A percentile compares a stretch with the other conserved stretches of the same genome.
phyloP scores from a whole-genome alignment of 768 basidiomycete genomes.

The Russula brevipes region DNA sequence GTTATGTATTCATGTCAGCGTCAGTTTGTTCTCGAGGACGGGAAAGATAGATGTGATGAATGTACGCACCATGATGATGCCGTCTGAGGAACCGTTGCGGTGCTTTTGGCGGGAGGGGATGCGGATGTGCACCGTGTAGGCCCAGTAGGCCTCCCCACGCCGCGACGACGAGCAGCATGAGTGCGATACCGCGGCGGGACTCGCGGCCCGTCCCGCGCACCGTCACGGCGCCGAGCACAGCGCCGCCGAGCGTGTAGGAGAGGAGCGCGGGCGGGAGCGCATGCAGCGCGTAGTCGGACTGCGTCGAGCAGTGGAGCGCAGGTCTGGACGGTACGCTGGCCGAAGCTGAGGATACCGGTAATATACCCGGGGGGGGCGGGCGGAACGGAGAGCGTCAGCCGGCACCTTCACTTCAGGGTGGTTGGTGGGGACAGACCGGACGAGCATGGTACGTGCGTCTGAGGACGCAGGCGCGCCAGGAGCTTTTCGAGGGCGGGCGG shows the following conservation, averaged over 20 bases:
- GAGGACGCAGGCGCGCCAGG: slow-evolving; percentile 23
- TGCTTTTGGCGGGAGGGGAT: slow-evolving; percentile 6
- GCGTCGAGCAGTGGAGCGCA: slow-evolving; percentile 17
- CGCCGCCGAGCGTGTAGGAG: slow-evolving; percentile 21
- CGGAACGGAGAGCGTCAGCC: no score
- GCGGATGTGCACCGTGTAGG: slow-evolving; percentile 8
- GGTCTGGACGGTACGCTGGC: slow-evolving; percentile 20
- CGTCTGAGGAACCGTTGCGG: neutral
- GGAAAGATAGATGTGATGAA: neutral
- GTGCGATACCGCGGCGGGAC: slow-evolving; percentile 1
- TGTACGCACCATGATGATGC: slow-evolving; percentile 17
- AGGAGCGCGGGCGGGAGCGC: slow-evolving; percentile 20
- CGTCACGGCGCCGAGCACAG: slow-evolving; percentile 18
- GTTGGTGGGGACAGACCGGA: slow-evolving; percentile 8
- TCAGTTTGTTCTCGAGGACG: no score
- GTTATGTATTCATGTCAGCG: no score
- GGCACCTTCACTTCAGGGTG: no score
- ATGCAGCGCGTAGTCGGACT: slow-evolving; percentile 22
- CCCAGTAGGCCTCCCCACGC: slow-evolving; percentile 20
- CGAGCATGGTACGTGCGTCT: slow-evolving; percentile 21
- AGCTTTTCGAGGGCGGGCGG: slow-evolving; percentile 19
- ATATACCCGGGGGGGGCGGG: no score
- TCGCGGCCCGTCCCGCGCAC: slow-evolving; percentile 20
- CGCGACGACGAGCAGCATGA: slow-evolving; percentile 11
- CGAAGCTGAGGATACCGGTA: no score